phyloP scores from a whole-genome alignment of 345 rosid genomes.

The Turnera subulata region DNA sequence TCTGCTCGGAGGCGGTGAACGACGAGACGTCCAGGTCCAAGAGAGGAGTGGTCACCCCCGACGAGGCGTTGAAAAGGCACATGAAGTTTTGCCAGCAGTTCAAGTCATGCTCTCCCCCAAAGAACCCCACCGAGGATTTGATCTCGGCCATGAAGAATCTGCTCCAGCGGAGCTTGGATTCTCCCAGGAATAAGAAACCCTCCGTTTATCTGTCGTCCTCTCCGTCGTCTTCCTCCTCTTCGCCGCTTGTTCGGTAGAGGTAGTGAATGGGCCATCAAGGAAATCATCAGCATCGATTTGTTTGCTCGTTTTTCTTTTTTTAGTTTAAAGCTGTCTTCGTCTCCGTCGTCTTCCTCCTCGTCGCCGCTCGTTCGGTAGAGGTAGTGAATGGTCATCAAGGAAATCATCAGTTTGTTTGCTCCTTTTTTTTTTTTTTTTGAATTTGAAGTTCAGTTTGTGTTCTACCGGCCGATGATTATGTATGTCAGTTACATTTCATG shows the following conservation, averaged over 20 bases:
- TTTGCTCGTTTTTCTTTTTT: too few species aligned
- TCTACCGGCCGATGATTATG: too few species aligned
- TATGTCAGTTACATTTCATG: too few species aligned
- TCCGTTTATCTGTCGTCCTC: conserved; percentile 9
- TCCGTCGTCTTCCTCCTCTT: neutral
- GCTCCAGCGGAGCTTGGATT: conserved; percentile 36
- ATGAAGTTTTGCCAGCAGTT: conserved; percentile 52
- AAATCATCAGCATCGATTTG: conserved; percentile 9
- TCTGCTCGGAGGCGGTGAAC: conserved; percentile 65
- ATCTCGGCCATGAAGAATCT: conserved; percentile 39
- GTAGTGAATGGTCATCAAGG: too few species aligned
- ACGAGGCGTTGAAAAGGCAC: conserved; percentile 63
- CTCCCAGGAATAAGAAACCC: conserved; percentile 28
- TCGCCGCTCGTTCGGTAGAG: too few species aligned
- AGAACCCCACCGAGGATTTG: conserved; percentile 33
- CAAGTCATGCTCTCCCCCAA: conserved; percentile 32
- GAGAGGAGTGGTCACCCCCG: conserved; percentile 26
- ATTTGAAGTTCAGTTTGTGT: too few species aligned
- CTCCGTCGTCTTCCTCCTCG: too few species aligned
- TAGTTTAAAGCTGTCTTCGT: too few species aligned
- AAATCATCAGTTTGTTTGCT: too few species aligned
- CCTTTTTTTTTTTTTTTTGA: too few species aligned
- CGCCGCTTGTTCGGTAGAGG: neutral
- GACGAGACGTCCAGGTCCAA: conserved; percentile 45
- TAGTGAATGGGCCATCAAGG: neutral